Base-by-base conservation (phyloP, 495 filamentous ascomycete genomes). In the Symbiotaphrina buchneri region DNA sequence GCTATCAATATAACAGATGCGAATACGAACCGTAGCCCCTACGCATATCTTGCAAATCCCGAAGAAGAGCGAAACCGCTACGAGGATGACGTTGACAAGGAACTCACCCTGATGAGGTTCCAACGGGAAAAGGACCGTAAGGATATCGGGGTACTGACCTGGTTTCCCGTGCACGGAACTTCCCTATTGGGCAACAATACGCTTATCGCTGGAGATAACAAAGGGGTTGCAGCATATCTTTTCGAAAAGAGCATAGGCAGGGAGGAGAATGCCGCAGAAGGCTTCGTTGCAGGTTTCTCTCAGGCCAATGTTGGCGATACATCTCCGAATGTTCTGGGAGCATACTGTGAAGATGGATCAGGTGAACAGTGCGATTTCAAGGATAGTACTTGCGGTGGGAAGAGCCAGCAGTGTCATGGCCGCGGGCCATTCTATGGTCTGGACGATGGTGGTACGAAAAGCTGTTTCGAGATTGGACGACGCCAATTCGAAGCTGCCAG, bases 221-320 rank as follows among this genome's bases (percentile, higher is more conserved):
- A 97, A 51, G 85, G 85, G 10, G 82, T 92, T 3, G 87, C 85
- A 13, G 84, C 85, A 1, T 70, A 71, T 39, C 51, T 87, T 5
- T 78, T 94, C 35, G 85, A 97, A 46, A 63, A 78, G 41, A 73
- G 65, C 27, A 59, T 75, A 7, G 44, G 52, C 19, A 55, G 57
- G 2, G 56, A 64, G 6, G 39, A 47, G 0, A 47, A 55, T 7
- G 66, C 66, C 20, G 61, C 70, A 0, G 64, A 71, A 15, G 63
- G 59, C n/a, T 91, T 83, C 38, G 75, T 97, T 11, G 80, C 90
- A 2, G 85, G 82, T 7, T 97, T 97, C 47, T 90, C 83, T 0
- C 87, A 94, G 48, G 71, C 87, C 0, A 94, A 77, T 43, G 83
- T 94, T 19, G 87, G 87, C 3, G 87, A 97, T 41, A 91, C 82